Percentiles rank a stretch among this genome's conserved stretches.
These are phyloP conservation scores for Chalaropsis thielavioides DNA, from an alignment of 2,329 filamentous ascomycete species.

Conservation along the genomic window DNA sequence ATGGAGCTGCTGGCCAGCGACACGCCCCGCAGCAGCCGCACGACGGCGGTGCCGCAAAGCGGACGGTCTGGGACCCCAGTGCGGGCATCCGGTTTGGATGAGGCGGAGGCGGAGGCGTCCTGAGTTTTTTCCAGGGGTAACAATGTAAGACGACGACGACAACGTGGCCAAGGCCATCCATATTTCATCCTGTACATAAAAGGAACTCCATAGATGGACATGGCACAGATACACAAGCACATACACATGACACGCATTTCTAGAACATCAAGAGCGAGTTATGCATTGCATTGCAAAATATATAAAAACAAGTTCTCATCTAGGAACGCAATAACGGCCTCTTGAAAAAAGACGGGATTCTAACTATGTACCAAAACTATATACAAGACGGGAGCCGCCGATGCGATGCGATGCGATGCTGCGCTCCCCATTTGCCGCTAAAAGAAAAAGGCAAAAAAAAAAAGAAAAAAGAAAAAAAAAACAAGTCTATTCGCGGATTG, in stretches of 20 bases:
- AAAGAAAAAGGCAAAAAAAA: background rate
- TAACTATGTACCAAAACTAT: constrained; percentile 1
- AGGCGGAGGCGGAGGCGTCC: background rate
- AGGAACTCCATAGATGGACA: background rate
- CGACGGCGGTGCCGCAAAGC: constrained; percentile 19
- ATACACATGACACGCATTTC: background rate
- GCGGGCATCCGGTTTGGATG: constrained; percentile 18
- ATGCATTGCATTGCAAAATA: background rate
- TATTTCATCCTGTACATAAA: too few species aligned
- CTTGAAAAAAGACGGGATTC: background rate
- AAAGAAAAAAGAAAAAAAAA: background rate
- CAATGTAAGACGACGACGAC: too few species aligned
- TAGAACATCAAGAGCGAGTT: background rate
- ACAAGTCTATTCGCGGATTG: background rate
- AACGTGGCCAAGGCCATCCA: background rate
- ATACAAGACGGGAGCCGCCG: background rate
- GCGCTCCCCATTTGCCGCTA: background rate
- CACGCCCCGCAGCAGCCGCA: constrained; percentile 19
- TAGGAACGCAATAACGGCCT: constrained; percentile 10
- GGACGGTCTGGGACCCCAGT: constrained; percentile 15
- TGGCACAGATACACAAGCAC: background rate
- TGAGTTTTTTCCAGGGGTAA: too few species aligned
- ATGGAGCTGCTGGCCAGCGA: constrained; percentile 20
- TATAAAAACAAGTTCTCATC: background rate
- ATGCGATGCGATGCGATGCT: constrained; percentile 19